Base-by-base conservation (phyloP, 2,329 filamentous ascomycete species). In the Dryadomyces quercivorus region DNA sequence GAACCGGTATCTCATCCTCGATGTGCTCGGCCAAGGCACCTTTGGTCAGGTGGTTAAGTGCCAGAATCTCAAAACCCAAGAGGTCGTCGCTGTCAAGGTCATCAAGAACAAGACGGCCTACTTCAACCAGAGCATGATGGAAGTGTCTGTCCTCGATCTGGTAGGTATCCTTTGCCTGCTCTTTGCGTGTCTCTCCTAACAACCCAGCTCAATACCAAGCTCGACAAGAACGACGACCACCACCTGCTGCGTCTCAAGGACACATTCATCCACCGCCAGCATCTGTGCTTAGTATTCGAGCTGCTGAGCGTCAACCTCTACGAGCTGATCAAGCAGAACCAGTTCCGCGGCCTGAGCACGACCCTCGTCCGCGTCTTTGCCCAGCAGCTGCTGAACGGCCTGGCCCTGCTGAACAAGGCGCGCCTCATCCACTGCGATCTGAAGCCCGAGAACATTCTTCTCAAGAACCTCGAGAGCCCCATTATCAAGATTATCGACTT, bases 401-500 rank as follows among this genome's bases (percentile, higher is more conserved):
- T 98, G 55, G 88, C 90, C 52, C 75, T 98, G 58, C 74, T 98
- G 59, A 96, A 95, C 72, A 98, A 97, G 72, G 93, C 93, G 36
- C 88, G 93, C 59, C 72, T 98, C 63, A 98, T 98, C 63, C 93
- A 98, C 69, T 98, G 93, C 69, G 93, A 98, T 75, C 69, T 98
- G 67, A 98, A 98, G 68, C 93, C 93, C 0, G 93, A 98, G 69
- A 98, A 98, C 63, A 98, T 98, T 56, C 72, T 98, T 46, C 75
- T 98, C 53, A 98, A 98, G 70, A 98, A 98, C 66, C 82, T 98
- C 45, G 93, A 98, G 69, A 97, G 92, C 64, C 93, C 93, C 3
- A 97, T 98, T 61, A 98, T 98, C 78, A 98, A 98, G 70, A 96
- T 98, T 64, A 98, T 98, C 67, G 93, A 98, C 76, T 98, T 98